These are phyloP conservation scores for Entomophthora muscae DNA, from an alignment of 371 early-diverging fungal genomes.

Conservation along the genomic window DNA sequence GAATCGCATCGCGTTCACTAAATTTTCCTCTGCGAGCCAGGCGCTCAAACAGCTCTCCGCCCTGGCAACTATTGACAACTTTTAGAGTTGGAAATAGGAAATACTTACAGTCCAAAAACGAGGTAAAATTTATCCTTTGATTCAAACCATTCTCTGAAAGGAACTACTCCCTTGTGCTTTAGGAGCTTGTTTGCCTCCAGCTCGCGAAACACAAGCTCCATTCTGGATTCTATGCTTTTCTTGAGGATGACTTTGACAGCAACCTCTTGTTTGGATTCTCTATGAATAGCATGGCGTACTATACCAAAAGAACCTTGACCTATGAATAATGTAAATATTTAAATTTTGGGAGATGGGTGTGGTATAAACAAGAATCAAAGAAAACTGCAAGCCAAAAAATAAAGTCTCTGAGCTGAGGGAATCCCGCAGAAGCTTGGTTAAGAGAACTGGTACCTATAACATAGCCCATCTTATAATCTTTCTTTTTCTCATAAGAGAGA, in stretches of 20 bases:
- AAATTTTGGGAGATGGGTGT: not conserved
- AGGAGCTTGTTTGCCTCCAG: conserved; percentile 41
- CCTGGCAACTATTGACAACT: conserved; percentile 36
- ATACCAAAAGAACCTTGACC: conserved; percentile 4
- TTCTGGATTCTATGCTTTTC: conserved; percentile 34
- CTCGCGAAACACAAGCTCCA: conserved; percentile 58
- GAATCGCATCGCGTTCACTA: conserved; percentile 70
- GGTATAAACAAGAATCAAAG: not conserved
- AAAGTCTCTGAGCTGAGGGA: not conserved
- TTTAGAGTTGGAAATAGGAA: no score
- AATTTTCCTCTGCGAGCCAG: conserved; percentile 68
- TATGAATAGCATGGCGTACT: not conserved
- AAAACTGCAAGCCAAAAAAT: not conserved
- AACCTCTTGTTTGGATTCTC: conserved; percentile 21
- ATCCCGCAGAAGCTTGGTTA: not conserved
- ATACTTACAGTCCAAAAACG: conserved; percentile 74
- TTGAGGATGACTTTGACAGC: conserved; percentile 72
- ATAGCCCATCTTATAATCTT: not conserved
- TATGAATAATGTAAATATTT: not conserved
- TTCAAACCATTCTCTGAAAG: conserved; percentile 50
- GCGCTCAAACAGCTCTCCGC: conserved; percentile 82
- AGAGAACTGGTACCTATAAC: not conserved
- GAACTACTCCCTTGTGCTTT: conserved; percentile 66
- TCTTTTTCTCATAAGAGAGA: not conserved
- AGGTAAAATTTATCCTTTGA: conserved; percentile 62